Conservation (phyloP, 2,329 filamentous ascomycete species). For the Cryphonectria parasitica region DNA sequence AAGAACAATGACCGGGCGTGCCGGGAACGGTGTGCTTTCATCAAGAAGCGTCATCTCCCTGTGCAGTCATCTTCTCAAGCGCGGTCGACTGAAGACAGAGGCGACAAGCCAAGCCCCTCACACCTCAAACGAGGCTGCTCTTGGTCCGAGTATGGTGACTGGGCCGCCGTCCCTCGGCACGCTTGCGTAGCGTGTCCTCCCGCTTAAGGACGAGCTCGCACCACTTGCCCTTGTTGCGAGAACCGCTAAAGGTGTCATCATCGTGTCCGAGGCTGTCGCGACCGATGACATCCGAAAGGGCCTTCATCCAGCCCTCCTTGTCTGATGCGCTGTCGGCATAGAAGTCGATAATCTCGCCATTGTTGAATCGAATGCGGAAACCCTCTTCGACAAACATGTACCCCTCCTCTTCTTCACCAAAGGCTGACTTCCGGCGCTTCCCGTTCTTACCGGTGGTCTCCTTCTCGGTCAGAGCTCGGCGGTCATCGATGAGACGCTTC, state of each 20-base stretch:
- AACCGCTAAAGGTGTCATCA: constrained; percentile 49
- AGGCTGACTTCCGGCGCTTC: constrained; percentile 86
- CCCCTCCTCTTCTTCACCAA: constrained; percentile 96
- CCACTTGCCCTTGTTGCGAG: constrained; percentile 61
- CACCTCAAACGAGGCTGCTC: constrained; percentile 44
- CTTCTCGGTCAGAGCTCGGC: constrained; percentile 78
- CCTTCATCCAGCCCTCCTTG: constrained; percentile 95
- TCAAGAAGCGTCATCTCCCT: constrained; percentile 18
- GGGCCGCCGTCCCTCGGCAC: constrained; percentile 55
- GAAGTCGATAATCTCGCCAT: constrained; percentile 97
- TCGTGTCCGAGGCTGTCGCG: constrained; percentile 54
- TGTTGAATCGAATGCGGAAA: constrained; percentile 97
- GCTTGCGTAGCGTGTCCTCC: constrained; percentile 62
- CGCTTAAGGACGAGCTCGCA: constrained; percentile 69
- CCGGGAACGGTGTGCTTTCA: not conserved
- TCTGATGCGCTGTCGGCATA: constrained; percentile 87
- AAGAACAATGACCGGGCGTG: not conserved
- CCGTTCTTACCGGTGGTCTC: constrained; percentile 78
- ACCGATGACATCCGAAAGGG: constrained; percentile 72
- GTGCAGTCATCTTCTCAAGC: constrained; percentile 19
- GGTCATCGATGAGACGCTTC: constrained; percentile 90
- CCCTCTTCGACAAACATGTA: constrained; percentile 99
- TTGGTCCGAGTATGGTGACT: constrained; percentile 57
- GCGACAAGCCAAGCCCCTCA: constrained; percentile 25
- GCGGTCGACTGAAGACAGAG: constrained; percentile 7